Base-by-base conservation (phyloP, 2,329 filamentous ascomycete species). In the Zasmidium angulare region DNA sequence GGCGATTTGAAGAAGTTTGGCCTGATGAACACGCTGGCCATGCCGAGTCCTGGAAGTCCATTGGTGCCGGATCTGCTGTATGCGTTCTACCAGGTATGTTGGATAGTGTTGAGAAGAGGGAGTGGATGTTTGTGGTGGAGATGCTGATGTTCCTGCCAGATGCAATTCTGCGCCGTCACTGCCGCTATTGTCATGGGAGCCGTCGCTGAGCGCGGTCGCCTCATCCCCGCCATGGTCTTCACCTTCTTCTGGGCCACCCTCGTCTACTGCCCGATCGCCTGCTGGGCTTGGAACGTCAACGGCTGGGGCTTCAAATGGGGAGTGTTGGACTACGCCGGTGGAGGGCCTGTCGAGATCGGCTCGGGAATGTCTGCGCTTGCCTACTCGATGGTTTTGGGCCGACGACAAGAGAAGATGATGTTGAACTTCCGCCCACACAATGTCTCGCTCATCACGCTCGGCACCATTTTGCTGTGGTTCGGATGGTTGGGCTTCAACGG, bases 401-500 rank as follows among this genome's bases (percentile, higher is more conserved):
- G 92, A 72, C 91, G 95, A 67, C 95, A 97, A 80, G 93, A 98
- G 81, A 95, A 92, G 81, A 97, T 98, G 92, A 97, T 98, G 91
- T 86, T 97, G 78, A 98, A 98, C 84, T 98, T 98, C 85, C 91
- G 95, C 68, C 95, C 95, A 19, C 95, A 99, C 83, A 99, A 99
- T 81, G 95, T 98, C 67, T 96, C 93, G 4, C 85, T 98, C 72
- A 96, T 99, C 78, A 93, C 95, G 0, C 88, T 98, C 69, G 95
- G 95, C 64, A 98, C 95, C 2, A 85, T 96, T 66, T 85, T 99
- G 70, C 91, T 99, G 58, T 98, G 93, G 93, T 98, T 98, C 72
- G 95, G 95, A 72, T 99, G 95, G 95, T 83, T 99, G 65, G 95
- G 93, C 56, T 99, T 99, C 86, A 99, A 98, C 82, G 93, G 93